Conservation (phyloP, 345 rosid genomes). For the Hibiscus trionum region DNA sequence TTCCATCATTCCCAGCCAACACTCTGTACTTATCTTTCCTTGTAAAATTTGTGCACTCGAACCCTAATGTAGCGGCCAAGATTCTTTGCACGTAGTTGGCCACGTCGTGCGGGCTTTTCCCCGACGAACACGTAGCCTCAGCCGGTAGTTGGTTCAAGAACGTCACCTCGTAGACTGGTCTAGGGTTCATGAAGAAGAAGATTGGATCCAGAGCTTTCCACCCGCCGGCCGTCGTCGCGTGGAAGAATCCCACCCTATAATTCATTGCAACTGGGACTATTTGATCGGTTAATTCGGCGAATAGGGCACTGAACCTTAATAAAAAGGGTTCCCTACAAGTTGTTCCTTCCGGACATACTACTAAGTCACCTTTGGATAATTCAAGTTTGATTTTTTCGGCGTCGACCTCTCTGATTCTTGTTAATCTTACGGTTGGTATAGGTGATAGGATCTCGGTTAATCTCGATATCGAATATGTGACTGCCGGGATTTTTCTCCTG, state of each 20-base stretch:
- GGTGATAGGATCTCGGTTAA: constrained; percentile 79
- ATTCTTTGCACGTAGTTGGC: constrained; percentile 87
- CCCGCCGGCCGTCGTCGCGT: constrained; percentile 88
- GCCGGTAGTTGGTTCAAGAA: constrained; percentile 73
- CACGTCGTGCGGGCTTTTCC: constrained; percentile 85
- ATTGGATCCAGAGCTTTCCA: constrained; percentile 88
- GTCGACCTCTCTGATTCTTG: constrained; percentile 61
- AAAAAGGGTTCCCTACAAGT: constrained; percentile 90
- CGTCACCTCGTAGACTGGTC: constrained; percentile 83
- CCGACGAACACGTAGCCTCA: constrained; percentile 84
- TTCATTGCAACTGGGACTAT: constrained; percentile 95
- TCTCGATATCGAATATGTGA: constrained; percentile 77
- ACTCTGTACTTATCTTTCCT: constrained; percentile 82
- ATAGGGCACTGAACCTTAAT: constrained; percentile 74
- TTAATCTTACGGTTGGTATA: constrained; percentile 73
- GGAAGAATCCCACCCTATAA: constrained; percentile 86
- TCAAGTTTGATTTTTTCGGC: constrained; percentile 52
- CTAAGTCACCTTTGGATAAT: constrained; percentile 59
- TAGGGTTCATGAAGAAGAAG: constrained; percentile 92
- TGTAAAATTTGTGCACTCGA: constrained; percentile 87
- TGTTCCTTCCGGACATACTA: constrained; percentile 87
- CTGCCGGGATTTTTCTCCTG: constrained; percentile 71
- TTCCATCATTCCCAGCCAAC: constrained; percentile 82
- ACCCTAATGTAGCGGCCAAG: constrained; percentile 75
- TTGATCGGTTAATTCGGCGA: constrained; percentile 73